Base-by-base conservation (phyloP, 140 eudicot species). In the Erigeron philadelphicus region DNA sequence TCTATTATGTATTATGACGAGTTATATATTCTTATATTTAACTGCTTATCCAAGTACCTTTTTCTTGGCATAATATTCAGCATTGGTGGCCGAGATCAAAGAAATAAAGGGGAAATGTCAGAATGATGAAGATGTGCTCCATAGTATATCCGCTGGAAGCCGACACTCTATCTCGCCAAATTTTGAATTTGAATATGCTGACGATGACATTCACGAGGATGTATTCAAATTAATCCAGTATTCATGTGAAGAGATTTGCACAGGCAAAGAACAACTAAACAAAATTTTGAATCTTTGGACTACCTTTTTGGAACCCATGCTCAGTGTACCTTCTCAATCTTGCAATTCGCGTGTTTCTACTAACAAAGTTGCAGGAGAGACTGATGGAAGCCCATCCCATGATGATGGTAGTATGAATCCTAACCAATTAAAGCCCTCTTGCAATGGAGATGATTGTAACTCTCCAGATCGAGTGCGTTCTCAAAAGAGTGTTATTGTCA, bases 211-310 rank as follows among this genome's bases (percentile, higher is more conserved):
- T 67, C 99, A 93, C 73, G 97, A 93, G 70, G 97, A 87, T 71
- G 68, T 87, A 23, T 81, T 78, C 35, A 89, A 83, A 63, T 84
- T 93, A 35, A 83, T 93, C 17, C 82, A 85, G 78, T 93, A 79
- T 80, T 93, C 99, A 1, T 93, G 95, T 70, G 86, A 93, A 75
- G 99, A 93, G 78, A 65, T 93, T 65, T 87, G 95, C 81, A 76
- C 95, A 0, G 75, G 86, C 43, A 87, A 89, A 68, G 97, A 93
- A 77, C 99, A 93, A 45, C 62, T 87, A 15, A 84, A 80, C 75
- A 93, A 93, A 78, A 84, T 86, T 5, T 66, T 89, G 84, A 85
- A 73, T 68, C 87, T 93, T 61, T 87, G 97, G 99, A 80, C 86
- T 9, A 80, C 82, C 11, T 93, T 93, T 71, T 75, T 93, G 81